phyloP scores from a whole-genome alignment of 1,284 basidiomycete species.

The Amylostereum chailletii region DNA sequence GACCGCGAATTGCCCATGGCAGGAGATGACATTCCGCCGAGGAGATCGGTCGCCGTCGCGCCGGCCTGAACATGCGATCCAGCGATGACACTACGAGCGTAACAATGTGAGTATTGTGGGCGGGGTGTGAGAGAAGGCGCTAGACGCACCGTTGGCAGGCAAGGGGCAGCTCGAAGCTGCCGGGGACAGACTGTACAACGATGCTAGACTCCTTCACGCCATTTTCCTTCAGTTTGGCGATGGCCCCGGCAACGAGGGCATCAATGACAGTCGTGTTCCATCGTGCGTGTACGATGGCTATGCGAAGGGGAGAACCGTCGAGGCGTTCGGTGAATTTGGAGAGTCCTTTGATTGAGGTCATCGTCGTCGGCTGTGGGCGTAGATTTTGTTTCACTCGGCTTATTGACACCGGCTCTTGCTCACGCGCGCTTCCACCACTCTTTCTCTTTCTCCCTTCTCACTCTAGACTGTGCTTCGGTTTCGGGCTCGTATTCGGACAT shows the following conservation, averaged over 20 bases:
- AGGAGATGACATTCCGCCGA: conserved; percentile 47
- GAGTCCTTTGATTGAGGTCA: conserved; percentile 68
- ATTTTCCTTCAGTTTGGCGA: conserved; percentile 69
- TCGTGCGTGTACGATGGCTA: conserved; percentile 88
- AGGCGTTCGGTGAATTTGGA: conserved; percentile 48
- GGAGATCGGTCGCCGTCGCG: conserved; percentile 68
- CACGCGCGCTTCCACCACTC: background rate
- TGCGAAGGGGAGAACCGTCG: conserved; percentile 74
- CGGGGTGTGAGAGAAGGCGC: background rate
- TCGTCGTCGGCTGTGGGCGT: background rate
- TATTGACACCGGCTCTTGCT: background rate
- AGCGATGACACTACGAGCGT: conserved; percentile 60
- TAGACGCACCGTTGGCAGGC: conserved; percentile 66
- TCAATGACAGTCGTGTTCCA: conserved; percentile 90
- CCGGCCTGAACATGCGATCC: conserved; percentile 76
- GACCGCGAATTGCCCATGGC: conserved; percentile 34
- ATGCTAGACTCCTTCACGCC: conserved; percentile 91
- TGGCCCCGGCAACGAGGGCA: conserved; percentile 70
- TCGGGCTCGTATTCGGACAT: no score
- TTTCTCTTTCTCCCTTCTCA: background rate
- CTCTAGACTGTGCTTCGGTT: background rate
- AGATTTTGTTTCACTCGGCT: background rate
- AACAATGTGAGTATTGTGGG: background rate
- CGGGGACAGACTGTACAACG: conserved; percentile 86
- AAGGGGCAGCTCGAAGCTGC: conserved; percentile 89